Evolutionary conservation across 2,329 filamentous ascomycete genomes (phyloP).

Genomic region (Metarhizium humberi): DNA sequence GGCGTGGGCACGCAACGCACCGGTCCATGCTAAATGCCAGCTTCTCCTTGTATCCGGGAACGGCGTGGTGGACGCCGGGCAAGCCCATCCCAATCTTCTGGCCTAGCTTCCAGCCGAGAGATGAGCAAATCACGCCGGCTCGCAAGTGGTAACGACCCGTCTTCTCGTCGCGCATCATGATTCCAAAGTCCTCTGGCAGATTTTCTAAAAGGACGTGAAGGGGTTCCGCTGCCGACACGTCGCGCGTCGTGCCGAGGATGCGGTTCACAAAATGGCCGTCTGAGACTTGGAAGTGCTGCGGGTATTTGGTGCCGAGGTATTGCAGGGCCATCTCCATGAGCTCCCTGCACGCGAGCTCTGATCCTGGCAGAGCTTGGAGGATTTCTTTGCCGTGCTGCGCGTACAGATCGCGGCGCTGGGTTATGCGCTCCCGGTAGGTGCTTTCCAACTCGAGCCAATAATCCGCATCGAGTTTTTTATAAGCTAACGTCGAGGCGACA

Average conservation of each 20-base stretch:
- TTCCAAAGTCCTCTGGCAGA: slow-evolving; percentile 75
- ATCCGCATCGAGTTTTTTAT: slow-evolving; percentile 69
- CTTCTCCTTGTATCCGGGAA: slow-evolving; percentile 80
- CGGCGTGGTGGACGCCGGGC: slow-evolving; percentile 60
- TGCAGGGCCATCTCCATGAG: slow-evolving; percentile 81
- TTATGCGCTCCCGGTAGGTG: slow-evolving; percentile 58
- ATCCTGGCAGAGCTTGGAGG: slow-evolving; percentile 60
- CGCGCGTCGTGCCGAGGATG: slow-evolving; percentile 53
- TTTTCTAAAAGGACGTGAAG: slow-evolving; percentile 66
- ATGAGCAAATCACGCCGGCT: slow-evolving; percentile 69
- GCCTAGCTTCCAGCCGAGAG: slow-evolving; percentile 69
- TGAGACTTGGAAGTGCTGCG: slow-evolving; percentile 59
- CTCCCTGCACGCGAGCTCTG: slow-evolving; percentile 73
- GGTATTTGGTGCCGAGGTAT: slow-evolving; percentile 71
- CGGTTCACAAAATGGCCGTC: slow-evolving; percentile 55
- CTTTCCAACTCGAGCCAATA: slow-evolving; percentile 87
- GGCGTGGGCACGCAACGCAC: slow-evolving; percentile 28
- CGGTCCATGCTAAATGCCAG: slow-evolving; percentile 84
- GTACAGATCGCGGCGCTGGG: slow-evolving; percentile 58
- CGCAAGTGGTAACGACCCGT: slow-evolving; percentile 67
- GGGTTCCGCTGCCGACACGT: slow-evolving; percentile 53
- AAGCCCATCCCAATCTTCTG: slow-evolving; percentile 65
- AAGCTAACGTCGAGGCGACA: slow-evolving; percentile 38
- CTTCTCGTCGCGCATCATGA: slow-evolving; percentile 61
- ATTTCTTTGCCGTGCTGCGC: slow-evolving; percentile 53